Evolutionary conservation across 2,329 filamentous ascomycete genomes (phyloP).

Genomic region (Chrysoporthe puriensis): DNA sequence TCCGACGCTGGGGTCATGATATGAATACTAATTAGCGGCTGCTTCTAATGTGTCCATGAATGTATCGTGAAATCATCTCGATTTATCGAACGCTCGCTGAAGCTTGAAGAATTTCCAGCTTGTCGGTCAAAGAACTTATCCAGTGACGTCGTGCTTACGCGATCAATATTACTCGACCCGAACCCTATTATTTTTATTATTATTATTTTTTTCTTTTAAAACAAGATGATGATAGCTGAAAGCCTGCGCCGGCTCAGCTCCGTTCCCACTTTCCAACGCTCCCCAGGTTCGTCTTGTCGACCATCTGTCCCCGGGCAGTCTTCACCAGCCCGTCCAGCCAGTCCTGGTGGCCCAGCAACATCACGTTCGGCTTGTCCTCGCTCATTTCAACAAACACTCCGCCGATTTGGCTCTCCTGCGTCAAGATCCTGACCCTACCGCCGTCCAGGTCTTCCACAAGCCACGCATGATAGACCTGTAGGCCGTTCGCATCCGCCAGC

Average conservation of each 20-base stretch:
- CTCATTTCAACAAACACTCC: conserved; percentile 32
- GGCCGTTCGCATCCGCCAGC: conserved; percentile 31
- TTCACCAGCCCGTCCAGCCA: conserved; percentile 36
- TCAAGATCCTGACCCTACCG: conserved; percentile 35
- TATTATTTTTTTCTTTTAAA: neutral
- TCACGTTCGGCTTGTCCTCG: conserved; percentile 33
- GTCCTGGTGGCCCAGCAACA: conserved; percentile 37
- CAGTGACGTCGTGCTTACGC: conserved; percentile 2
- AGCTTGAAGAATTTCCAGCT: too few species aligned
- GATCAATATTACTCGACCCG: neutral
- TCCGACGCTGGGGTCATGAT: conserved; percentile 8
- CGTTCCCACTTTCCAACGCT: conserved; percentile 22
- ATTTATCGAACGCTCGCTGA: too few species aligned
- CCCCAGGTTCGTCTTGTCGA: conserved; percentile 22
- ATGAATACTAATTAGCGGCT: neutral
- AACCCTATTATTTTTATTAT: neutral
- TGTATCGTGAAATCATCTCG: neutral
- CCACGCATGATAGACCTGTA: conserved; percentile 37
- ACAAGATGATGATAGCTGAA: neutral
- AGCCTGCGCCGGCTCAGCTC: neutral
- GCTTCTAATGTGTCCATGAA: neutral
- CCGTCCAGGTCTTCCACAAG: conserved; percentile 37
- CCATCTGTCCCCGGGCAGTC: conserved; percentile 14
- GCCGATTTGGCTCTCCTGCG: conserved; percentile 38
- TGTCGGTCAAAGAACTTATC: neutral